Base-by-base conservation (phyloP, 1,284 basidiomycete genomes). In the Microbotryum violaceum region DNA sequence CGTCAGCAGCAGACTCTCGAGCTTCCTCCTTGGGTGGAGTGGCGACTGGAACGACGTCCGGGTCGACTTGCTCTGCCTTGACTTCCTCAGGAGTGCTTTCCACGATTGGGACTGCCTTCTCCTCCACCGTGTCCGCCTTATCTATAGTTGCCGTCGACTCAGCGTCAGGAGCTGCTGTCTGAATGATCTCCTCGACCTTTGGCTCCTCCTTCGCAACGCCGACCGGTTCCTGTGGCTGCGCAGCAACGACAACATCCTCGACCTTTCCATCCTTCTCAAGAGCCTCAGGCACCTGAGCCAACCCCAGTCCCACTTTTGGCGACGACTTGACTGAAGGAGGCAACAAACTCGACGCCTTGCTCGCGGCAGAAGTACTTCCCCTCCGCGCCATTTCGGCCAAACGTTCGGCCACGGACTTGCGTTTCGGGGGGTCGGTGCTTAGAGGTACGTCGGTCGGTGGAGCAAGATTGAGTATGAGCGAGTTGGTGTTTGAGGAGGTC, bases 391-490 rank as follows among this genome's bases (percentile, higher is more conserved):
- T 56, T 47, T 69, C 67, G 8, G 65, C 67, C 12, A 69, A 51
- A 20, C 67, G 50, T 37, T 69, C 67, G 9, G 63, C 63, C 21
- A 69, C 49, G 10, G 60, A 61, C 54, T 69, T 69, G 51, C 59
- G 60, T 47, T 62, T 67, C 44, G 60, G 55, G 8, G 61, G 58
- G 4, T 25, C 51, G 18, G 16, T 33, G 33, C 25, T 8, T 33
- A 53, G 25, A 29, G 51, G 51, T 18, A 53, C 51, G 51, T 53
- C 33, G 18, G 25, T 16, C 12, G 51, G 33, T 33, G 51, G 51
- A 29, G 51, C 51, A 33, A 14, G 27, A 23, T 27, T n/a, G 20
- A 42, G 37, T 16, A 42, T 42, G 37, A 14, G 37, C 14, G 37
- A 42, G 37, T 42, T 42, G 16, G 37, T 42, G 1, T 2, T 16